A percentile compares a stretch with the other conserved stretches of the same genome.
Conservation (phyloP, 2,329 filamentous ascomycete species). For the Apiospora malaysiana region DNA sequence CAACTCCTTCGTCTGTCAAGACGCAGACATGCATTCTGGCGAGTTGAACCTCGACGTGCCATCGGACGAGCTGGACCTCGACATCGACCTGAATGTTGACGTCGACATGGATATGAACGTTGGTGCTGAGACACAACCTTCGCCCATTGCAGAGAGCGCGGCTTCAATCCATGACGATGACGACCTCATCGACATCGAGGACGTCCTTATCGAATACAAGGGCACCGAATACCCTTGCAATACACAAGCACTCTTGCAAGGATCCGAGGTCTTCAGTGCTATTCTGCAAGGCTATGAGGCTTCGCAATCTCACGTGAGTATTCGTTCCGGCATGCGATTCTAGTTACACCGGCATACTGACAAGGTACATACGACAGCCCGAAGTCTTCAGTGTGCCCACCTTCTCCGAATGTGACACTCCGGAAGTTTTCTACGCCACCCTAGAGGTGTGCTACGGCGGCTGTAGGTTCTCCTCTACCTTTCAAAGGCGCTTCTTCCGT, state of each 20-base stretch:
- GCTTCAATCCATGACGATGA: neutral
- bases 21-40: neutral
- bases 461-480: neutral
- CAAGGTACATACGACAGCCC: neutral
- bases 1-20: neutral
- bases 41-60: neutral
- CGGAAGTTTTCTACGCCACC: constrained; percentile 11
- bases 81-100: neutral
- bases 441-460: constrained; percentile 16
- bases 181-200: neutral
- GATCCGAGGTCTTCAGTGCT: neutral
- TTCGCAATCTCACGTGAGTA: neutral
- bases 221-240: constrained; percentile 8
- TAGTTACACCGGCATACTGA: neutral
- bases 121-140: neutral
- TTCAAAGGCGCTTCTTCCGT: neutral
- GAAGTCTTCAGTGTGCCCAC: neutral
- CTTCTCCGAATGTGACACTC: neutral
- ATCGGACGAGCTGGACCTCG: neutral
- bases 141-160: neutral
- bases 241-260: neutral
- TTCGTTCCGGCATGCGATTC: neutral
- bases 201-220: constrained; percentile 1
- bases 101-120: neutral
- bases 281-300: neutral